Percentiles rank a stretch among this genome's conserved stretches.
These are phyloP conservation scores for Xylaria venustula DNA, from an alignment of 495 filamentous ascomycete species.

Conservation along the genomic window DNA sequence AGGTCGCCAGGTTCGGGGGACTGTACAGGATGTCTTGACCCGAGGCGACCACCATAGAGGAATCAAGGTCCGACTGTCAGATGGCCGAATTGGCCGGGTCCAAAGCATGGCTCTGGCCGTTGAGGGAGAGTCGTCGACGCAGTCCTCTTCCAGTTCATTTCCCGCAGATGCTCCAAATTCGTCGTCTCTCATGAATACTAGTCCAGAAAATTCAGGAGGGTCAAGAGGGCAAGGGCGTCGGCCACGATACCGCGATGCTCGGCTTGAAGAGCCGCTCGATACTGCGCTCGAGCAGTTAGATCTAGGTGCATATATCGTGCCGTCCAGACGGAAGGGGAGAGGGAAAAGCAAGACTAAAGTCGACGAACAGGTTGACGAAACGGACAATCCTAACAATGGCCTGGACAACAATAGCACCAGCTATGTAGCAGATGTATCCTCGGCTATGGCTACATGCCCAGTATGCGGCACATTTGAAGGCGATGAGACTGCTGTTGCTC, in stretches of 20 bases:
- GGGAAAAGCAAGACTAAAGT: constrained; percentile 20
- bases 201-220: not conserved
- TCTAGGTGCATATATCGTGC: constrained; percentile 47
- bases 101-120: constrained; percentile 48
- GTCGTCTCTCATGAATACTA: constrained; percentile 3
- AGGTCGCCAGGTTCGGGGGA: constrained; percentile 62
- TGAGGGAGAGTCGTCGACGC: constrained; percentile 17
- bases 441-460: constrained; percentile 46
- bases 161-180: not conserved
- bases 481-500: constrained; percentile 55
- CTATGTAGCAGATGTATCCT: constrained; percentile 12
- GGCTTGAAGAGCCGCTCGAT: constrained; percentile 24
- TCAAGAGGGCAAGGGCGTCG: constrained; percentile 16
- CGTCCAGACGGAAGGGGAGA: constrained; percentile 35
- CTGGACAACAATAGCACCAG: constrained; percentile 9
- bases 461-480: constrained; percentile 60
- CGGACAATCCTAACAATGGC: constrained; percentile 1
- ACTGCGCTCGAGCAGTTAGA: constrained; percentile 26
- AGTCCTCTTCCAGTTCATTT: constrained; percentile 18
- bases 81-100: constrained; percentile 68
- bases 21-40: constrained; percentile 62
- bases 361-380: constrained; percentile 12
- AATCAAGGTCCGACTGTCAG: constrained; percentile 68
- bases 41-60: constrained; percentile 68
- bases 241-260: constrained; percentile 20